Percentiles rank a stretch among this genome's conserved stretches.
Evolutionary conservation across 129 eudicot genomes (phyloP).

Genomic region (Lactuca sativa): DNA sequence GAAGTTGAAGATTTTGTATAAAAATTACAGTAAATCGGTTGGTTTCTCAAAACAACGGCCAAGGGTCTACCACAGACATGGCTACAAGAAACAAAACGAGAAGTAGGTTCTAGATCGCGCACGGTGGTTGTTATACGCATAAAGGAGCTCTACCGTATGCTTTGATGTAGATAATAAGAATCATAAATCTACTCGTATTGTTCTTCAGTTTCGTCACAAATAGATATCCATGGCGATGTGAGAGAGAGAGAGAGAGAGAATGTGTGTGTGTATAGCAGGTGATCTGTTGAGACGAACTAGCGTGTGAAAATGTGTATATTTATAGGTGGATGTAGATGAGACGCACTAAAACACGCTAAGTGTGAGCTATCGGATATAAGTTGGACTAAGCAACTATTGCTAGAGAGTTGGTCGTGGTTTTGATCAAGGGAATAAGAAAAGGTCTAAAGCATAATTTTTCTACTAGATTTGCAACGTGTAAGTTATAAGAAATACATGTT

Average conservation of each 20-base stretch:
- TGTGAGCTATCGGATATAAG: conserved; percentile 24
- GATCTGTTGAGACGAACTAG: conserved; percentile 19
- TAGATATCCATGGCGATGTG: background rate
- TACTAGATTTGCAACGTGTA: conserved; percentile 31
- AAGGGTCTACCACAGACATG: conserved; percentile 30
- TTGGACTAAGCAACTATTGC: conserved; percentile 27
- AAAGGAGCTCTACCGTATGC: conserved; percentile 17
- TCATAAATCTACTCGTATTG: background rate
- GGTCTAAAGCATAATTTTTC: conserved; percentile 31
- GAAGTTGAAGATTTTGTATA: background rate
- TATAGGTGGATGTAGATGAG: conserved; percentile 15
- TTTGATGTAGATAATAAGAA: background rate
- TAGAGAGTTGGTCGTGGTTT: conserved; percentile 27
- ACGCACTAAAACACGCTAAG: conserved; percentile 33
- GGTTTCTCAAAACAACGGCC: conserved; percentile 17
- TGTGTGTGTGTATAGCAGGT: background rate
- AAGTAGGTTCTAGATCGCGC: background rate
- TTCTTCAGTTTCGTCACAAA: conserved; percentile 7
- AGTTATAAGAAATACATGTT: background rate
- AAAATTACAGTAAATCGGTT: background rate
- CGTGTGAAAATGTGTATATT: conserved; percentile 10
- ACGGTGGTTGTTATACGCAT: conserved; percentile 10
- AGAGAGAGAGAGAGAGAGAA: background rate
- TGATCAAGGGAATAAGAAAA: conserved; percentile 29
- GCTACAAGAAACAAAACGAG: background rate